Evolutionary conservation across 1,284 basidiomycete genomes (phyloP), one percentile per base, ranked within the genome.

Genomic region (Inonotus hispidus): DNA sequence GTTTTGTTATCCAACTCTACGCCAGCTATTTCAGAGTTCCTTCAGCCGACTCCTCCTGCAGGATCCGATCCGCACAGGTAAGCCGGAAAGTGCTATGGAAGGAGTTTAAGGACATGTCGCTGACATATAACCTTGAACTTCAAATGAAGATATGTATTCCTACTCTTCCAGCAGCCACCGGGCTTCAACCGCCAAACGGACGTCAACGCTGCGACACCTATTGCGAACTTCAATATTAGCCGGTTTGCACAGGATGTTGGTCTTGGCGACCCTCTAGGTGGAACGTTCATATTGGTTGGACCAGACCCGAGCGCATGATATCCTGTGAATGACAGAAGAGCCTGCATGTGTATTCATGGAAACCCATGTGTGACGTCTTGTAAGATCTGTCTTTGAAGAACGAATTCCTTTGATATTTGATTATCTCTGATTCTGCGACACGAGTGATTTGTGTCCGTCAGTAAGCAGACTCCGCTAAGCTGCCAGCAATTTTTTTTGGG

Each of bases 51-150:
- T 1, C 81, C 81, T 11, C 79, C 78, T n/a, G 77, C 77, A 21
- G 80, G 79, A 1, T 81, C 80, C 10, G 75, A 76, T 63, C 72
- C 80, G n/a, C 82, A 83, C 68, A 73, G 80, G 81, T 82, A 59
- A 59, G 73, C 37, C 52, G 8, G 21, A 32, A 35, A 41, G 19
- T 21, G n/a, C 27, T 37, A n/a, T 50, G 45, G 6, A 21, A 49
- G 13, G 21, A 47, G 38, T 25, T 23, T 19, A 7, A n/a, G 53
- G 21, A 41, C 6, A 43, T 7, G 7, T n/a, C 8, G 32, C 54
- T 59, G 27, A 49, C 41, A 27, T 32, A 19, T n/a, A n/a, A 0
- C 7, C 16, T 43, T 14, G 16, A 21, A 43, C n/a, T 2, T 21
- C 41, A 43, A 21, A 27, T 39, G 32, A n/a, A 78, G 76, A 39